Evolutionary conservation across 2,329 filamentous ascomycete genomes (phyloP), one percentile per base, ranked within the genome.

Genomic region (Arthrobotrys iridis): DNA sequence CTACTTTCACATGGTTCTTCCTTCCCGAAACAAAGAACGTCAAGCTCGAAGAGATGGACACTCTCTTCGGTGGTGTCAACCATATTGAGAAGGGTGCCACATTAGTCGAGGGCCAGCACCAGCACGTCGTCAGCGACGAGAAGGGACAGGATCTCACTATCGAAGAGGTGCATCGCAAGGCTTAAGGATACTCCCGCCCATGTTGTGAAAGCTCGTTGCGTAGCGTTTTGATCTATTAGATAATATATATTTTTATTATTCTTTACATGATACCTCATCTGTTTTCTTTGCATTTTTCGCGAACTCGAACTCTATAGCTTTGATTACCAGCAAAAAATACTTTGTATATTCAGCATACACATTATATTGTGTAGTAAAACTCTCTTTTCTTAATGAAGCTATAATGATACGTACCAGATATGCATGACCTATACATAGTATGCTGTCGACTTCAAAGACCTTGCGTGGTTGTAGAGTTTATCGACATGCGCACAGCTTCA

Each of bases 31-130:
- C 71, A 3, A 75, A 75, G 55, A 58, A 58, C 11, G 81, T 87
- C 0, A 80, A 83, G 4, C 83, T 87, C 2, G 86, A 87, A 80
- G 86, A 87, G 82, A 87, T 87, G 78, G 86, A 87, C 71, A 82
- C 83, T 2, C 81, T 87, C 48, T 88, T 88, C 64, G 86, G 86
- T 55, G 86, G 86, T n/a, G 82, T 82, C 68, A 87, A 87, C 79
- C 86, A 88, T 76, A 84, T 85, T 24, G 84, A 85, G 79, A 85
- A 85, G 79, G 86, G 86, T 30, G 85, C 83, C 1, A 83, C 85
- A 79, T 83, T 87, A 74, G 78, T 84, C 46, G 70, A 67, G 10
- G 33, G 33, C 18, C 62, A 67, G n/a, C 15, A 15, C 30, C 18
- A 35, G 4, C 30, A 37, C 6, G 30, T 50, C 18, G 13, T 40